Evolutionary conservation across 345 rosid species (phyloP).

Genomic region (Brassica cretica): DNA sequence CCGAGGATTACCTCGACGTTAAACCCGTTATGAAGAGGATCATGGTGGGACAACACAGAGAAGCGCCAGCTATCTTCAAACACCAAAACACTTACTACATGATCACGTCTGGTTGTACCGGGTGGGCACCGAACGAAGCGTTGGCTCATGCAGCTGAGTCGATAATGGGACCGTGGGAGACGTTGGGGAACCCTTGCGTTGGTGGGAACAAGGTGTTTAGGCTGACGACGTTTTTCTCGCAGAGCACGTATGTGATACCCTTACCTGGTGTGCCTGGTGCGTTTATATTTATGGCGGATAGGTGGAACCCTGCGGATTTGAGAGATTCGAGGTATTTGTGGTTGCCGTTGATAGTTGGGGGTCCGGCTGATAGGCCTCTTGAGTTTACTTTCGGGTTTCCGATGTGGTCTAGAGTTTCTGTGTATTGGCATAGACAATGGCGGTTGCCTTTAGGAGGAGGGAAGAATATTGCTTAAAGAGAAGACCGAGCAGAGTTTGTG

Average conservation of each 20-base stretch:
- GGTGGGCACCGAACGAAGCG: conserved; percentile 99
- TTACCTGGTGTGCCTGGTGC: conserved; percentile 66
- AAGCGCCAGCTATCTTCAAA: conserved; percentile 93
- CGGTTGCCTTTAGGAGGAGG: conserved; percentile 53
- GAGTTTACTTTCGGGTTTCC: conserved; percentile 80
- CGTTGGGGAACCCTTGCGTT: conserved; percentile 78
- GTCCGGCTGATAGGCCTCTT: conserved; percentile 76
- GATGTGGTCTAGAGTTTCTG: conserved; percentile 81
- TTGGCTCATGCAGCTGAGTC: conserved; percentile 82
- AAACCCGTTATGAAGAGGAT: conserved; percentile 54
- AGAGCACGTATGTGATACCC: conserved; percentile 80
- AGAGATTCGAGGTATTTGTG: conserved; percentile 84
- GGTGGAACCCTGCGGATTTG: conserved; percentile 92
- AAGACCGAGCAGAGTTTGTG: not conserved
- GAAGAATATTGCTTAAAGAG: conserved; percentile 21
- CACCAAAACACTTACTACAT: conserved; percentile 78
- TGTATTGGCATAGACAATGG: conserved; percentile 97
- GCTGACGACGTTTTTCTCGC: conserved; percentile 73
- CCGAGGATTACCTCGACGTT: conserved; percentile 69
- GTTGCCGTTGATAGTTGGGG: conserved; percentile 83
- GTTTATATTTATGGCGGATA: conserved; percentile 87
- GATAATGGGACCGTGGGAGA: conserved; percentile 95
- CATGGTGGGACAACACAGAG: conserved; percentile 76
- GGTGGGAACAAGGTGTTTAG: conserved; percentile 79
- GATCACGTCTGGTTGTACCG: conserved; percentile 92